Evolutionary conservation across 768 basidiomycete species (phyloP).

Genomic region (Amanita subjunquillea): DNA sequence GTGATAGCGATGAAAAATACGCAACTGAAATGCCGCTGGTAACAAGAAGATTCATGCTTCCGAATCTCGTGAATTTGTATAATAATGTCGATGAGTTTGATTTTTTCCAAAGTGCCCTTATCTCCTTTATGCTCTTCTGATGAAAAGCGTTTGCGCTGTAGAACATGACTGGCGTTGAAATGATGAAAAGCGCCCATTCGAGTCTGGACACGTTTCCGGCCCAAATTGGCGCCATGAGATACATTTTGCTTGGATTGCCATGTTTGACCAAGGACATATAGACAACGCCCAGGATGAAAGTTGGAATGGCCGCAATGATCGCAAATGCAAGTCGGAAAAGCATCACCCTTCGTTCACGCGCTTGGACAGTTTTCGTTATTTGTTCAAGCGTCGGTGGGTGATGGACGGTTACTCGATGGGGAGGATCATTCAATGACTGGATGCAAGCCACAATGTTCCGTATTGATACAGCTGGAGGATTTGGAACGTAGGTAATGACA

Average conservation of each 20-base stretch:
- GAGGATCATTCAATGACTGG: constrained; percentile 25
- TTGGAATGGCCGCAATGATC: constrained; percentile 59
- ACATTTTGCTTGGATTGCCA: constrained; percentile 32
- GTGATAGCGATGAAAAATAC: constrained; percentile 66
- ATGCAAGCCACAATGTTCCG: constrained; percentile 50
- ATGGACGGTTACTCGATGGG: constrained; percentile 34
- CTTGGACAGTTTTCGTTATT: constrained; percentile 44
- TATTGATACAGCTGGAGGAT: constrained; percentile 48
- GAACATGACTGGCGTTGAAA: constrained; percentile 63
- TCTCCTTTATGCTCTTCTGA: constrained; percentile 40
- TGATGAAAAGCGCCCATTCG: constrained; percentile 55
- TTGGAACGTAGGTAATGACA: constrained; percentile 39
- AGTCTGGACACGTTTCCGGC: constrained; percentile 47
- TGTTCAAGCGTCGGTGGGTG: constrained; percentile 52
- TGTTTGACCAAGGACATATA: constrained; percentile 59
- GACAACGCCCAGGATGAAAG: constrained; percentile 70
- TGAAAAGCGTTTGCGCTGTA: constrained; percentile 54
- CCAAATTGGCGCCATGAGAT: constrained; percentile 54
- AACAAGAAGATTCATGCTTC: constrained; percentile 85
- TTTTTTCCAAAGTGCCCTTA: constrained; percentile 45
- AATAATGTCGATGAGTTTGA: constrained; percentile 43
- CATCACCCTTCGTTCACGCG: constrained; percentile 42
- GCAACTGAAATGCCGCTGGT: constrained; percentile 66
- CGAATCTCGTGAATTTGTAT: constrained; percentile 57
- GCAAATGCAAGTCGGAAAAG: constrained; percentile 48